Evolutionary conservation across 2,329 filamentous ascomycete species (phyloP).

Genomic region (Claviceps cyperi): DNA sequence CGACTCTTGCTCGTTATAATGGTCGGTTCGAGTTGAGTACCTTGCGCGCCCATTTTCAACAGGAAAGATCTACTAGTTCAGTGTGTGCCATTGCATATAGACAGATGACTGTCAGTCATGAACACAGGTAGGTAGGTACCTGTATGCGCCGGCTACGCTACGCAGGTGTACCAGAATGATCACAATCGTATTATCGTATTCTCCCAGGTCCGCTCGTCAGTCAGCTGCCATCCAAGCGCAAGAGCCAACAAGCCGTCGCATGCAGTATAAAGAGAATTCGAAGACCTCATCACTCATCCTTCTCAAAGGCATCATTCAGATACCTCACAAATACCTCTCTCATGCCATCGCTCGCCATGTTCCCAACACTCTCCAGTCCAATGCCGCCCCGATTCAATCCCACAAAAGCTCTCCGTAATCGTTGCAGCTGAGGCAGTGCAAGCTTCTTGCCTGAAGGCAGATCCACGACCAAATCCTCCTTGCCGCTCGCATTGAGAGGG

Average conservation of each 20-base stretch:
- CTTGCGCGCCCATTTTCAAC: no score
- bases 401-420: slow-evolving; percentile 64
- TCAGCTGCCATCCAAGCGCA: neutral
- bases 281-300: slow-evolving; percentile 25
- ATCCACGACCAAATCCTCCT: slow-evolving; percentile 42
- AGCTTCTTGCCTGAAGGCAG: slow-evolving; percentile 48
- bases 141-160: neutral
- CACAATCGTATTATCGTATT: no score
- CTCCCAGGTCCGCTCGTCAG: no score
- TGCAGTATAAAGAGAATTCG: no score
- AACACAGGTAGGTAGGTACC: neutral
- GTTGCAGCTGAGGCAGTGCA: slow-evolving; percentile 61
- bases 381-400: slow-evolving; percentile 59
- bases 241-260: neutral
- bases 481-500: slow-evolving; percentile 18
- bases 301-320: slow-evolving; percentile 50
- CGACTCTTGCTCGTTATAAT: no score
- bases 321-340: slow-evolving; percentile 51
- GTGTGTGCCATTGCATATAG: no score
- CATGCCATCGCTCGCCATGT: slow-evolving; percentile 38
- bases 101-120: neutral
- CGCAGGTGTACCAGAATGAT: no score
- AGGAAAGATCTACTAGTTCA: no score
- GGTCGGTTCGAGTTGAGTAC: no score
- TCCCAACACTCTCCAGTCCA: slow-evolving; percentile 39